Conservation (phyloP, 441 rosid genomes). For the Gossypium trilobum region DNA sequence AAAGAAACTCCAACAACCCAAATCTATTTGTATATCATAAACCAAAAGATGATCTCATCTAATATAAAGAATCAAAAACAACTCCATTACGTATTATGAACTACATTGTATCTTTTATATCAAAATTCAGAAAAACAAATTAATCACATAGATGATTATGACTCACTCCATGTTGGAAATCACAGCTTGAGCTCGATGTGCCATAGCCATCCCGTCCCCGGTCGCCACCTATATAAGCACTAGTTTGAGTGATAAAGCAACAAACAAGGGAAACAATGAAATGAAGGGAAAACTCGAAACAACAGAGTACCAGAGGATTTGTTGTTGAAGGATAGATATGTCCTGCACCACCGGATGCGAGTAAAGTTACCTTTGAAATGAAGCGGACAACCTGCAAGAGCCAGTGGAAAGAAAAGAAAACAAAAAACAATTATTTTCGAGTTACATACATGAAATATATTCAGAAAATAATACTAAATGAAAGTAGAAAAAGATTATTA, state of each 20-base stretch:
- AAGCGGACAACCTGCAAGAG: constrained; percentile 66
- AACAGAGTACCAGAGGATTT: constrained; percentile 60
- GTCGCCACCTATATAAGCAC: constrained; percentile 62
- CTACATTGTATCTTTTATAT: neutral
- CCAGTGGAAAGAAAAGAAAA: neutral
- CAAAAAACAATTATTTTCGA: constrained; percentile 7
- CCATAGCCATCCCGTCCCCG: constrained; percentile 96
- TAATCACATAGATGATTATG: neutral
- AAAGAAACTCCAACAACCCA: neutral
- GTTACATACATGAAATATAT: neutral
- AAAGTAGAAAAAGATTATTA: constrained; percentile 12
- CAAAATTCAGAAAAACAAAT: neutral
- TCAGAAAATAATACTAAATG: constrained; percentile 5
- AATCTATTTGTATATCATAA: neutral
- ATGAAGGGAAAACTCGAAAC: neutral
- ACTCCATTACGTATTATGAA: neutral
- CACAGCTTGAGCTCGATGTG: constrained; percentile 91
- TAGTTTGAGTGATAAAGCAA: neutral
- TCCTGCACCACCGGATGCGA: constrained; percentile 98
- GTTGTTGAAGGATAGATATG: constrained; percentile 91
- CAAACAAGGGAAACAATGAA: neutral
- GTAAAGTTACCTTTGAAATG: constrained; percentile 81
- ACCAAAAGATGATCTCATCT: neutral
- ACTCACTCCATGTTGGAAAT: constrained; percentile 97
- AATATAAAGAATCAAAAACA: neutral